These are phyloP conservation scores for Ajuga chamaepitys DNA, from an alignment of 257 asterid genomes.

Conservation along the genomic window DNA sequence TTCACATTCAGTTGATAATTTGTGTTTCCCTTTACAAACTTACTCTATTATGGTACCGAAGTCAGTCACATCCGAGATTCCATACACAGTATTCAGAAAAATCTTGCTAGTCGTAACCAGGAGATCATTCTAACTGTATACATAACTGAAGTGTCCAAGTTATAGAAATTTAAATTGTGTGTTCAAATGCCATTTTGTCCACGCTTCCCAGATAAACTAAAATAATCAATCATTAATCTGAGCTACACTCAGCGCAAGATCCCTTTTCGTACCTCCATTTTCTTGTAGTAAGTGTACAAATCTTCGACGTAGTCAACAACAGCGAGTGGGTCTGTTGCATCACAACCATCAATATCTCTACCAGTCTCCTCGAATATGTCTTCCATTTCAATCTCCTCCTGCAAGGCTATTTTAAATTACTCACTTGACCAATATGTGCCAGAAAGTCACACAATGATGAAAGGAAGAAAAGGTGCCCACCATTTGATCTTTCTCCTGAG, in stretches of 20 bases:
- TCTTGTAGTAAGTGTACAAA: slow-evolving; percentile 54
- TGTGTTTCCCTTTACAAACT: too few relatives aligned
- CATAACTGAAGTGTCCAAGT: too few relatives aligned
- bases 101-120: neutral
- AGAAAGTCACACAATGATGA: neutral
- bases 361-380: slow-evolving; percentile 60
- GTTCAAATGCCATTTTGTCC: too few relatives aligned
- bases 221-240: neutral
- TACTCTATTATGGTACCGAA: too few relatives aligned
- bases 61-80: too few relatives aligned
- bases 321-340: slow-evolving; percentile 52
- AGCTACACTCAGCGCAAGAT: neutral
- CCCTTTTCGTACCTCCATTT: slow-evolving; percentile 46
- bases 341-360: slow-evolving; percentile 49
- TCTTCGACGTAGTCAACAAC: slow-evolving; percentile 63
- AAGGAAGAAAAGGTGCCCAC: slow-evolving; percentile 17
- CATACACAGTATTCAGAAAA: neutral
- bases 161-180: too few relatives aligned
- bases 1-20: neutral
- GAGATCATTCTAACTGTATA: neutral
- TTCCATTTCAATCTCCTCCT: slow-evolving; percentile 69
- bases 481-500: slow-evolving; percentile 34
- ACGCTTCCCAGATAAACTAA: neutral
- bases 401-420: neutral
- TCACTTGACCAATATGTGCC: neutral